Base-by-base conservation (phyloP, 2,329 filamentous ascomycete species). In the Colletotrichum karsti region DNA sequence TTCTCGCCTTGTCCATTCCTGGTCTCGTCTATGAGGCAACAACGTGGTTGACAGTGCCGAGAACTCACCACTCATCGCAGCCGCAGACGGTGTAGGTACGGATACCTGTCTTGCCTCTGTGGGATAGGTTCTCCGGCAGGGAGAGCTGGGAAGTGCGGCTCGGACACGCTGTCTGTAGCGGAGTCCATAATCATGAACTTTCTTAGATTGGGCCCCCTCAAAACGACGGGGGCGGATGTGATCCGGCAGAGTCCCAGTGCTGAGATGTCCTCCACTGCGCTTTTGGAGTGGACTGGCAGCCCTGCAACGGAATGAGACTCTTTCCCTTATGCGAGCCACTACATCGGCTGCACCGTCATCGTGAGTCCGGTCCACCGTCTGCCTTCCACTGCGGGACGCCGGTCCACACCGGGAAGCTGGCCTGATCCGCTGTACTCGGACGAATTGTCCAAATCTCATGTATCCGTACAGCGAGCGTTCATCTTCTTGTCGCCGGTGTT, bases 181-280 rank as follows among this genome's bases (percentile, higher is more conserved):
- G 64, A 54, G 37, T 35, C 58, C 44, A 63, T 30, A 33, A 64
- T 58, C 53, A 67, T 53, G 37, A 58, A 64, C 59, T 64, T 53
- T 53, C 44, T 57, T 57, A 67, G 64, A 67, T 67, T 67, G 53
- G 18, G 64, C 44, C 37, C n/a, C 50, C 59, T 44, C 53, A 12
- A 46, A 53, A 53, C 64, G 64, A 63, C 44, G 35, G 53, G 33
- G 51, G 53, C 63, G 44, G 63, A 35, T 57, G 50, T 22, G 51
- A 39, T 46, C 37, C 44, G 51, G 51, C 39, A 42, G 30, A 48
- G 42, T 44, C 35, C 50, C 44, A 46, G 39, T 28, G 24, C 22
- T 60, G 44, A 51, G 44, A 60, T 51, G 57, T 15, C 44, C 42
- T 59, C 57, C 57, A 50, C 57, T 30, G 44, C 33, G 28, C 30